phyloP scores from a whole-genome alignment of 768 basidiomycete genomes.

The Agaricus bisporus region DNA sequence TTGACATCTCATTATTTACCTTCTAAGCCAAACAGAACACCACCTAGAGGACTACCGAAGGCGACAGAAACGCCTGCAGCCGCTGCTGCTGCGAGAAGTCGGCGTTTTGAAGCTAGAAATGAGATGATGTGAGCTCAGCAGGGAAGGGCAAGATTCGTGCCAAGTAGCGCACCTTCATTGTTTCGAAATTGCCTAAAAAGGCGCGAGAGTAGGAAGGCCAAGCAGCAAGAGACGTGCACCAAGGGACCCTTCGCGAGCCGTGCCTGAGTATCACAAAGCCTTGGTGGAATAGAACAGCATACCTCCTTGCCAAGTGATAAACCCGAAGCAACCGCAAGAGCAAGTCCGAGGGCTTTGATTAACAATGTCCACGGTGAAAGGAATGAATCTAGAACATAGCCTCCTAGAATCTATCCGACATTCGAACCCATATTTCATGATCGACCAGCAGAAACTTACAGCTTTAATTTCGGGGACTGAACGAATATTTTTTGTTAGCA shows the following conservation, averaged over 20 bases:
- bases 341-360: constrained; percentile 79
- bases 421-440: not conserved
- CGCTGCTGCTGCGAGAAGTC: constrained; percentile 75
- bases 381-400: constrained; percentile 84
- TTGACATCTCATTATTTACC: constrained; percentile 23
- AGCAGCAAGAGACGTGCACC: constrained; percentile 80
- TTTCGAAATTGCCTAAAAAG: constrained; percentile 65
- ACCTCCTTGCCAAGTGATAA: constrained; percentile 84
- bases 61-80: constrained; percentile 86
- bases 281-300: constrained; percentile 6
- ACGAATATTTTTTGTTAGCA: not conserved
- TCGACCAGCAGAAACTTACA: constrained; percentile 29
- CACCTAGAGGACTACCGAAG: constrained; percentile 83
- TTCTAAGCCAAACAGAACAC: constrained; percentile 82
- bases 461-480: constrained; percentile 78
- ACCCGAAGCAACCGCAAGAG: constrained; percentile 80
- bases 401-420: constrained; percentile 57
- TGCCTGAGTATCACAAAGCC: not conserved
- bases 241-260: constrained; percentile 55
- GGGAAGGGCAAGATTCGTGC: not conserved
- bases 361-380: constrained; percentile 82
- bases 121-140: not conserved
- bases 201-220: constrained; percentile 64
- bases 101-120: constrained; percentile 65
- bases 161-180: constrained; percentile 57